Evolutionary conservation across 2,329 filamentous ascomycete species (phyloP), one percentile per base, ranked within the genome.

Genomic region (Fusarium sp.): DNA sequence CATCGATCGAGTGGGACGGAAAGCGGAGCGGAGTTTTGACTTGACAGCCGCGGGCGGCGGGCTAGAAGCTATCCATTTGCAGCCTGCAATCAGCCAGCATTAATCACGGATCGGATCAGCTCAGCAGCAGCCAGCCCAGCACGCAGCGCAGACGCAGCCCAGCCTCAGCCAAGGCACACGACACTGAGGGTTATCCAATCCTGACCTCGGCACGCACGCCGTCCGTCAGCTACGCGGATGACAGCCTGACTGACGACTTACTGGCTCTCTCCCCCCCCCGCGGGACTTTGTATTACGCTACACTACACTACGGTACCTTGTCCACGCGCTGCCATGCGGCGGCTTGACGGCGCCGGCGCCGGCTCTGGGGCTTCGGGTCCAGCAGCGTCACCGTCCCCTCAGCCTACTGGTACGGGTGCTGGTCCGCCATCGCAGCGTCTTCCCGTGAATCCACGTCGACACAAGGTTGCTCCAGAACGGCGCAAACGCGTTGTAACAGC

Each of bases 401-500:
- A 74, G 69, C 76, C 79, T 48, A 73, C 73, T 22, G 41, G 41
- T 43, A 22, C 41, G 20, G 41, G 11, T 45, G 20, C 41, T 41
- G 45, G 37, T 41, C 77, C 75, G 70, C 77, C 79, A 43, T 75
- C 75, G 33, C 80, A 84, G 64, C 83, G 86, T 63, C 80, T 88
- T 72, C 86, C 86, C 31, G 86, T 88, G 72, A 88, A 88, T 75
- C 86, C 86, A 60, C 85, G 86, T 58, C 83, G 85, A 61, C 83
- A 86, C 74, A 86, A 86, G 79, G 86, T 88, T 59, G 78, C 84
- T 27, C 82, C 84, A 5, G 85, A 86, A 56, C 79, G 86, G 69
- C 83, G 86, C 61, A 88, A 87, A 78, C 84, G 86, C 52, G 86
- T 88, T 57, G 82, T 83, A 18, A 86, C 85, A 65, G 86, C 86